These are phyloP conservation scores for Ascochyta rabiei DNA, from an alignment of 2,329 filamentous ascomycete genomes.

Conservation along the genomic window DNA sequence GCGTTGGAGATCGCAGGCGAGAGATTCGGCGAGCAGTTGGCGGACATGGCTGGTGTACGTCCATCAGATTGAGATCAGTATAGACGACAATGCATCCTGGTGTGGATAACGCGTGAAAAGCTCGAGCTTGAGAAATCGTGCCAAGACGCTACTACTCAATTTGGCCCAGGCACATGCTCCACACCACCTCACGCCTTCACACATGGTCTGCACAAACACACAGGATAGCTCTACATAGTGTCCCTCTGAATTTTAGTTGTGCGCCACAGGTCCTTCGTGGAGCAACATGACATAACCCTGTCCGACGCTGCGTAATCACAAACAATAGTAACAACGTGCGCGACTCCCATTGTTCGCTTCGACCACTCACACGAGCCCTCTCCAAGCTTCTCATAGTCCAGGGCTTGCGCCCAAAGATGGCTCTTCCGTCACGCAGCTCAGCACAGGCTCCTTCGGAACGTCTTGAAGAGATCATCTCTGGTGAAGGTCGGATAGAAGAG, in stretches of 20 bases:
- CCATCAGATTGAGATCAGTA: constrained; percentile 34
- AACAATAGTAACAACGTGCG: constrained; percentile 39
- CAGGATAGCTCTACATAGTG: neutral
- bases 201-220: constrained; percentile 7
- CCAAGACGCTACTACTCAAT: constrained; percentile 12
- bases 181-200: constrained; percentile 11
- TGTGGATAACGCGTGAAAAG: neutral
- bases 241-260: neutral
- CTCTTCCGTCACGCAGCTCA: constrained; percentile 27
- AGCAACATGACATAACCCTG: constrained; percentile 13
- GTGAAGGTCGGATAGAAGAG: constrained; percentile 41
- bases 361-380: constrained; percentile 27
- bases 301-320: constrained; percentile 17
- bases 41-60: constrained; percentile 46
- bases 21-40: constrained; percentile 41
- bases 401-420: constrained; percentile 31
- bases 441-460: constrained; percentile 30
- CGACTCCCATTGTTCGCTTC: constrained; percentile 33
- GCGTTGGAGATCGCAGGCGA: constrained; percentile 41
- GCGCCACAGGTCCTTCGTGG: neutral
- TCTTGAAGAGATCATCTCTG: constrained; percentile 35
- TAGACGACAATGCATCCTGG: neutral
- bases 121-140: neutral
- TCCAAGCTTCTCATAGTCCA: constrained; percentile 12
- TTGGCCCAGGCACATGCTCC: constrained; percentile 12